phyloP scores from a whole-genome alignment of 257 asterid genomes.

The Scutellaria galericulata region DNA sequence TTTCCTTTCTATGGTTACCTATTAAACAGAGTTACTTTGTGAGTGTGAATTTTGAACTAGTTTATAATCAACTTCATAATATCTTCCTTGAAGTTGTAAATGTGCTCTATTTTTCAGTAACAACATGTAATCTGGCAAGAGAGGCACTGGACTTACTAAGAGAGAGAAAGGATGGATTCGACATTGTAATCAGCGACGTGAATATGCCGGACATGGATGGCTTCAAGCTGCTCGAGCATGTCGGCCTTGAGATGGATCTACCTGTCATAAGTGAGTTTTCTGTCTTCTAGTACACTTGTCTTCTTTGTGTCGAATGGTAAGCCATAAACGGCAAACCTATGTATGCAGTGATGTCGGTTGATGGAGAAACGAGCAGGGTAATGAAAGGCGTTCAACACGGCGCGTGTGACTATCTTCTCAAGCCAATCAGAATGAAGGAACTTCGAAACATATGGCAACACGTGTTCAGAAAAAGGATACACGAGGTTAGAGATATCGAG shows the following conservation, averaged over 20 bases:
- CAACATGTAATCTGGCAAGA: constrained; percentile 75
- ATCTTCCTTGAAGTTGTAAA: constrained; percentile 8
- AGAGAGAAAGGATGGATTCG: constrained; percentile 80
- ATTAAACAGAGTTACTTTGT: neutral
- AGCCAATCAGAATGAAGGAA: constrained; percentile 92
- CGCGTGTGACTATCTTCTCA: constrained; percentile 90
- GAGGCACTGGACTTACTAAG: constrained; percentile 82
- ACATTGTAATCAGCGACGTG: constrained; percentile 92
- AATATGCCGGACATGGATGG: constrained; percentile 99
- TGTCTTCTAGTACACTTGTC: too few relatives aligned
- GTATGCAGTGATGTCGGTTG: constrained; percentile 91
- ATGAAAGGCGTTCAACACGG: constrained; percentile 98
- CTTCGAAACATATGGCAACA: constrained; percentile 95
- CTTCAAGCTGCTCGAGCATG: constrained; percentile 90
- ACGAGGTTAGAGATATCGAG: constrained; percentile 78
- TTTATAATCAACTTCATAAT: neutral
- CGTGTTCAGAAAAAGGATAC: constrained; percentile 80
- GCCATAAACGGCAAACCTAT: neutral
- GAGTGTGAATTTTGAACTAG: neutral
- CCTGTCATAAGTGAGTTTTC: constrained; percentile 84
- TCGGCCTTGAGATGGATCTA: constrained; percentile 96
- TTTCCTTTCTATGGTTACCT: neutral
- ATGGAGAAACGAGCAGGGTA: constrained; percentile 91
- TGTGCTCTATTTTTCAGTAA: constrained; percentile 56
- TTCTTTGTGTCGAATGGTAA: neutral